Evolutionary conservation across 73 alveolate genomes (phyloP).

Genomic region (Stentor coeruleus): DNA sequence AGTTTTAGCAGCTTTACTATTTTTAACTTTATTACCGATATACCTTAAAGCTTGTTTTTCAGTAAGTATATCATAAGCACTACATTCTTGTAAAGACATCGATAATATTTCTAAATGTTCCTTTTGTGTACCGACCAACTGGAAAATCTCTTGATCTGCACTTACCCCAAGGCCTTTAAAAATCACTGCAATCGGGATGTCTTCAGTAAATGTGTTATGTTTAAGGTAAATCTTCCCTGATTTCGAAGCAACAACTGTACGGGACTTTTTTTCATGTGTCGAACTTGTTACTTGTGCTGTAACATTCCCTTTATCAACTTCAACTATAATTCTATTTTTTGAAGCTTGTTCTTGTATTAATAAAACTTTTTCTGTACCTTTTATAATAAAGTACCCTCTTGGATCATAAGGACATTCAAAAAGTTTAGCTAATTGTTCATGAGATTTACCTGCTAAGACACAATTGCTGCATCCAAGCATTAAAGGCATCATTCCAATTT

Average conservation of each 20-base stretch:
- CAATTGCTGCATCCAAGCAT: conserved; percentile 95
- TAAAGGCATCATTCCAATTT: conserved; percentile 90
- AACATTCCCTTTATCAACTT: conserved; percentile 81
- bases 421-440: conserved; percentile 66
- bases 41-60: conserved; percentile 80
- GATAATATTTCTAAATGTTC: conserved; percentile 65
- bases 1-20: conserved; percentile 40
- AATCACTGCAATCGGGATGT: conserved; percentile 86
- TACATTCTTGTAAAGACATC: conserved; percentile 70
- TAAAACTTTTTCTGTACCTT: conserved; percentile 95
- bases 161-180: conserved; percentile 96
- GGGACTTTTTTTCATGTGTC: conserved; percentile 85
- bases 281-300: conserved; percentile 85
- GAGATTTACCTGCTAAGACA: conserved; percentile 62
- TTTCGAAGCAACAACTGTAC: conserved; percentile 78
- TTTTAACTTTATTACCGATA: conserved; percentile 69
- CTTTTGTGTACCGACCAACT: conserved; percentile 87
- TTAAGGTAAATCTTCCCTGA: conserved; percentile 70
- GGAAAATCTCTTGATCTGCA: conserved; percentile 95
- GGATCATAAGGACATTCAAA: conserved; percentile 98
- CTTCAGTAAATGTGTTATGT: conserved; percentile 82
- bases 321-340: conserved; percentile 97
- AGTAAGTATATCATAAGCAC: conserved; percentile 60
- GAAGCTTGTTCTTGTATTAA: conserved; percentile 92
- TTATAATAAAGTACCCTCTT: conserved; percentile 96